Evolutionary conservation across 208 protist species (phyloP), one percentile per base, ranked within the genome.

Genomic region (Angomonas ambiguus): DNA sequence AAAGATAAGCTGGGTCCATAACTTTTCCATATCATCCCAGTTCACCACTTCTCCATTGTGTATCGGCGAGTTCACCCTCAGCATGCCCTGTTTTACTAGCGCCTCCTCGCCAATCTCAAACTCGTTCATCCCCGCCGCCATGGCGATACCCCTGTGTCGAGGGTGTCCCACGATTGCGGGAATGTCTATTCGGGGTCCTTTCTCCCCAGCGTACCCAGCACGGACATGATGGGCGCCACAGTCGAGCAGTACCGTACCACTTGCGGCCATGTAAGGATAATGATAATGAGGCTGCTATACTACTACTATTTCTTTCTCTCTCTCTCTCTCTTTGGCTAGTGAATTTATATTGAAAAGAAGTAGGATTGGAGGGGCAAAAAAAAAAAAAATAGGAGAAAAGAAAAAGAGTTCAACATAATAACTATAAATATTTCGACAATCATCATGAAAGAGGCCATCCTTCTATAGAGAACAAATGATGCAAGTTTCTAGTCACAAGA

Each of bases 1-100:
- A 77, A 94, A 97, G 67, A 98, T 89, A 27, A 95, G 75, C 67
- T 96, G 83, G 30, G 83, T 84, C 93, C 94, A 97, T 42, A 97
- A 69, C 74, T 90, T 86, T 62, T 97, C 91, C 82, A 96, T 95
- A 33, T 97, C 86, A 20, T 91, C 88, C 93, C 95, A 98, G 67
- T 93, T 88, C 55, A 75, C 57, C 13, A 98, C 85, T 24, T 87
- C 60, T 49, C 94, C 88, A 42, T 93, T 71, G 27, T 85, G 59
- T 24, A 97, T 88, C 4, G 93, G 88, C 31, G 70, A 76, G 51
- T 65, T 67, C 24, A 88, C 76, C 18, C 76, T 80, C 0, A 97
- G 77, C 68, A 89, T 87, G 33, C 93, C 93, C 18, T 90, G 88
- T 69, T 92, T 90, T 28, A 80, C 85, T 20, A 94, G 62, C 16